Percentiles rank a stretch among this genome's conserved stretches.
Conservation (phyloP, 768 basidiomycete species). For the Strobilomyces dryophilus region DNA sequence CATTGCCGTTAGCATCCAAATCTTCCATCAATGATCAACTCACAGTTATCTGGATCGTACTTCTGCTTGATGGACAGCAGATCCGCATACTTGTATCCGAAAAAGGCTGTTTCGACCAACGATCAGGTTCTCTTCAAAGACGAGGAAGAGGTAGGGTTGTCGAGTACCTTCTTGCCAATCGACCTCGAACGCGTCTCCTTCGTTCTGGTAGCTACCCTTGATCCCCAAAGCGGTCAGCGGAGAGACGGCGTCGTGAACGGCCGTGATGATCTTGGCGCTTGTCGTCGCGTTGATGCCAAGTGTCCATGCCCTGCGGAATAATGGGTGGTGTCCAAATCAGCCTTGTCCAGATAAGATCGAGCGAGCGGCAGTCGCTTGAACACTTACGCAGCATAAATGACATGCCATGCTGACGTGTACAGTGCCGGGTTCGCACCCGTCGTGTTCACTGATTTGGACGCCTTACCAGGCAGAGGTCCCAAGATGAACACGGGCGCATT, state of each 20-base stretch:
- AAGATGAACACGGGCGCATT: neutral
- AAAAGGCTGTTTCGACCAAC: slow-evolving; percentile 11
- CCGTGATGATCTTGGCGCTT: neutral
- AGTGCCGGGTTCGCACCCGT: slow-evolving; percentile 17
- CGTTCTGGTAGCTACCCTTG: slow-evolving; percentile 22
- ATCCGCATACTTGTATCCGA: slow-evolving; percentile 16
- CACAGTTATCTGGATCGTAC: slow-evolving; percentile 20
- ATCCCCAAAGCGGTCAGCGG: slow-evolving; percentile 16
- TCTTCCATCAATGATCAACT: neutral
- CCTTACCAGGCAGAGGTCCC: slow-evolving; percentile 7
- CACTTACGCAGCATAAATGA: slow-evolving; percentile 12
- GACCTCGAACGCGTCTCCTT: slow-evolving; percentile 15
- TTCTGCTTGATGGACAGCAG: slow-evolving; percentile 19
- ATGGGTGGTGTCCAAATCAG: neutral
- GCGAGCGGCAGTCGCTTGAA: neutral
- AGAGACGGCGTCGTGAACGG: slow-evolving; percentile 6
- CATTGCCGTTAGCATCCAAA: neutral
- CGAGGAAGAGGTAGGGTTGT: neutral
- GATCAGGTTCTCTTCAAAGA: neutral
- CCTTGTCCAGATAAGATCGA: neutral
- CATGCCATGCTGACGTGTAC: slow-evolving; percentile 14
- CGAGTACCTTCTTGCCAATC: slow-evolving; percentile 17
- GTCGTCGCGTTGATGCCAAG: neutral
- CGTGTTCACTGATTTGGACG: neutral
- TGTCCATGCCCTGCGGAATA: slow-evolving; percentile 13